phyloP scores from a whole-genome alignment of 192 early-diverging fungal species.

The Entomortierella lignicola region DNA sequence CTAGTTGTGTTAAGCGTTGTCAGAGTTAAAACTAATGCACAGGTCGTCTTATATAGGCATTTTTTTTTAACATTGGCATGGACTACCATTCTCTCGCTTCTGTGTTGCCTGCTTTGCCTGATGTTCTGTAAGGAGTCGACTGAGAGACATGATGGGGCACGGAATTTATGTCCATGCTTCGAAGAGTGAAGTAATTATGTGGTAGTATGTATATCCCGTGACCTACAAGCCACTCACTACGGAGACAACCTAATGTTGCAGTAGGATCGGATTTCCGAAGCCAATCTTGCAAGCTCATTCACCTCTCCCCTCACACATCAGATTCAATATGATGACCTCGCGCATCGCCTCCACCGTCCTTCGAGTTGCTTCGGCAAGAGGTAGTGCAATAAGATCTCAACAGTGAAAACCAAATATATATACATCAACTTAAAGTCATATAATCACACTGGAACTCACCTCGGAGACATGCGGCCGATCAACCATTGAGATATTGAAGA shows the following conservation, averaged over 20 bases:
- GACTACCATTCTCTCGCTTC: constrained; percentile 65
- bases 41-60: too few species aligned
- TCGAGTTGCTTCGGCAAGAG: constrained; percentile 50
- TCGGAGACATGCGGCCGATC: constrained; percentile 31
- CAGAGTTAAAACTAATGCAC: too few species aligned
- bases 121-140: constrained; percentile 67
- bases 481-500: not conserved
- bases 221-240: not conserved
- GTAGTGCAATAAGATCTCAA: constrained; percentile 13
- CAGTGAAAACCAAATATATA: not conserved
- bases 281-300: constrained; percentile 20
- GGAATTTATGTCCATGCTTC: not conserved
- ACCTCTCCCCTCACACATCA: constrained; percentile 8
- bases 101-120: constrained; percentile 65
- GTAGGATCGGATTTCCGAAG: constrained; percentile 25
- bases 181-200: not conserved
- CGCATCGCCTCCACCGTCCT: constrained; percentile 52
- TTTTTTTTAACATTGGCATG: too few species aligned
- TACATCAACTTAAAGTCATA: not conserved
- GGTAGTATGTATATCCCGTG: not conserved
- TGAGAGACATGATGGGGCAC: constrained; percentile 45
- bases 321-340: constrained; percentile 42
- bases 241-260: constrained; percentile 1
- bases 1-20: constrained; percentile 42
- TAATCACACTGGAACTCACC: not conserved